Evolutionary conservation across 2,329 filamentous ascomycete genomes (phyloP), one percentile per base, ranked within the genome.

Genomic region (Aspergillus floridensis): DNA sequence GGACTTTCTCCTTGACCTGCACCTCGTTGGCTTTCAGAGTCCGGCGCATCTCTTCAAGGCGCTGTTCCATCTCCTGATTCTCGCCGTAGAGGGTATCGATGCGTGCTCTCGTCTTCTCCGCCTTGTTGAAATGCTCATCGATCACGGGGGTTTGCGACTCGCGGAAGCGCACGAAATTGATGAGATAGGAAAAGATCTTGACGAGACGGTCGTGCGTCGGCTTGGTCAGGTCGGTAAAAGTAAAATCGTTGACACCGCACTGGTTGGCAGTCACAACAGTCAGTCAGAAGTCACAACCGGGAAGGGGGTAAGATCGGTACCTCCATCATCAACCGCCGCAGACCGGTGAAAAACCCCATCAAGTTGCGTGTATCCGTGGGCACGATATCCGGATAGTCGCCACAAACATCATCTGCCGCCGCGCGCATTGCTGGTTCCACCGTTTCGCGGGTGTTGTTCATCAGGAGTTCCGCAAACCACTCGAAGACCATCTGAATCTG

Each of bases 401-500:
- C 91, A 71, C 87, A 93, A 56, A 96, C 79, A 67, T 97, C 91
- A 66, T 96, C 91, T 19, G 91, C 89, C 0, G 93, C 93, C 14
- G 93, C 92, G 71, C 88, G 88, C 92, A 99, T 96, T 7, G 93
- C 92, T 10, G 95, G 95, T 72, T 96, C 92, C 62, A 99, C 90
- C 5, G 92, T 92, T 66, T 96, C 92, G 68, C 92, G 90, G 38
- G 93, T 97, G 57, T 91, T 89, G 78, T 96, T 97, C 80, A 97
- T 91, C 29, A 98, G 85, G 19, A 97, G 82, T 72, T 97, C 93
- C 60, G 92, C 93, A 68, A 99, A 95, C 89, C 92, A 96, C 82
- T 99, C 95, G 73, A 98, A 96, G 55, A 99, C 92, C 81, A 95
- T 92, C 77, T 99, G 95, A 56, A 98, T 93, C 71, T 96, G 92